Evolutionary conservation across 2,329 filamentous ascomycete species (phyloP), one percentile per base, ranked within the genome.

Genomic region (Rutstroemia sp.): DNA sequence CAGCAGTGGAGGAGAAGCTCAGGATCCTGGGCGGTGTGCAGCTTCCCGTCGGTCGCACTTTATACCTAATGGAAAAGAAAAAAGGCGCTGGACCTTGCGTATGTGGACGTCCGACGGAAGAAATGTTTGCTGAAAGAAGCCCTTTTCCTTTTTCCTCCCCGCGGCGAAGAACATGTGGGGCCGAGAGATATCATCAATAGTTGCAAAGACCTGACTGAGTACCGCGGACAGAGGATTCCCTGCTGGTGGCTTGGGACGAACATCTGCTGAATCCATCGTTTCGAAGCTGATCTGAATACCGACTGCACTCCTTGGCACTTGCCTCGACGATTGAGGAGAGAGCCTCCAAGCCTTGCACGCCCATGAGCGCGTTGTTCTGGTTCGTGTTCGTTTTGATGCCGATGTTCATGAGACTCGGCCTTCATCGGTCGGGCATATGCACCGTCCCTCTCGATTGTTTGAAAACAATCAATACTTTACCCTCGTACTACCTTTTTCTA

Each of bases 1-100:
- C 16, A 42, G 16, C 42, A 48, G 39, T 37, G 34, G 51, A 37
- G 16, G 25, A 30, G 51, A 53, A 42, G 30, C 30, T 34, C 30
- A n/a, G 39, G 12, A 49, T 41, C 23, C 14, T 51, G 17, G 48
- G 53, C 57, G 57, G 57, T 58, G 57, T 56, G 57, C 57, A 56
- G 53, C 27, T 50, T 56, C 53, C 53, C 57, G 57, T 58, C 21
- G 48, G 55, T 54, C 38, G 12, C 23, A 57, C 56, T 37, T 48
- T 16, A 38, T 55, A 48, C 48, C 39, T 54, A 49, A 54, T 49
- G 34, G 23, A 49, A 41, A 48, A 23, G 30, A 34, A 19, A 19
- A 19, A 17, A 42, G 53, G 23, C 25, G 53, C 17, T 50, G 53
- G 17, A 23, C 12, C n/a, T 49, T 49, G 52, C 52, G 52, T 50